Conservation (phyloP, 768 basidiomycete species). For the Rhizopogon salebrosus region DNA sequence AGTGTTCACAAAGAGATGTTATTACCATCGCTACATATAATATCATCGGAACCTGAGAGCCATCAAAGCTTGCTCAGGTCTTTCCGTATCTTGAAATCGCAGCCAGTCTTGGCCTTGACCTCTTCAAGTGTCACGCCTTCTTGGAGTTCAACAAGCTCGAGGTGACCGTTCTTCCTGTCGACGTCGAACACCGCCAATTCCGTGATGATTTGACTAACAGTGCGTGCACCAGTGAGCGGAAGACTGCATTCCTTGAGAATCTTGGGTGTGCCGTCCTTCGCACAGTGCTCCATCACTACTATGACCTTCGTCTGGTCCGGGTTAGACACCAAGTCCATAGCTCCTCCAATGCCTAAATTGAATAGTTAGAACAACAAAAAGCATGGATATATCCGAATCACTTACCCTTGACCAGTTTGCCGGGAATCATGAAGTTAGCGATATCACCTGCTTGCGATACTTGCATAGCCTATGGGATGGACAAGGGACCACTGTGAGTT, state of each 20-base stretch:
- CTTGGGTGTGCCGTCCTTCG: slow-evolving; percentile 87
- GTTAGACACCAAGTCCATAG: slow-evolving; percentile 95
- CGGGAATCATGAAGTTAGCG: slow-evolving; percentile 98
- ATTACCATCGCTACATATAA: not conserved
- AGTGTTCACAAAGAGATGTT: not conserved
- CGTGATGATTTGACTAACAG: slow-evolving; percentile 89
- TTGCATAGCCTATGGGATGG: slow-evolving; percentile 75
- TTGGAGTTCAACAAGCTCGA: slow-evolving; percentile 80
- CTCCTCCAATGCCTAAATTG: slow-evolving; percentile 79
- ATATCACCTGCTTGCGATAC: slow-evolving; percentile 91
- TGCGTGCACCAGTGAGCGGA: slow-evolving; percentile 83
- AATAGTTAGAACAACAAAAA: slow-evolving; percentile 7
- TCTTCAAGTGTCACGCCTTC: slow-evolving; percentile 81
- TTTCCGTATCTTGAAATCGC: slow-evolving; percentile 63
- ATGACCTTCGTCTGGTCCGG: slow-evolving; percentile 93
- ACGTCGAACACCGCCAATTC: slow-evolving; percentile 90
- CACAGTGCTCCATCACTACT: slow-evolving; percentile 84
- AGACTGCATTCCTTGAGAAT: slow-evolving; percentile 77
- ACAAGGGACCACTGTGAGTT: not conserved
- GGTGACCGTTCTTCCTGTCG: slow-evolving; percentile 64
- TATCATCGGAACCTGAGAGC: slow-evolving; percentile 7
- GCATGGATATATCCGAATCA: not conserved
- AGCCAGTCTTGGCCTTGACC: slow-evolving; percentile 81
- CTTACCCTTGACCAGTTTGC: slow-evolving; percentile 80
- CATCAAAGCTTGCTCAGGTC: slow-evolving; percentile 45